These are phyloP conservation scores for Byssothecium circinans DNA, from an alignment of 2,329 filamentous ascomycete species.

Conservation along the genomic window DNA sequence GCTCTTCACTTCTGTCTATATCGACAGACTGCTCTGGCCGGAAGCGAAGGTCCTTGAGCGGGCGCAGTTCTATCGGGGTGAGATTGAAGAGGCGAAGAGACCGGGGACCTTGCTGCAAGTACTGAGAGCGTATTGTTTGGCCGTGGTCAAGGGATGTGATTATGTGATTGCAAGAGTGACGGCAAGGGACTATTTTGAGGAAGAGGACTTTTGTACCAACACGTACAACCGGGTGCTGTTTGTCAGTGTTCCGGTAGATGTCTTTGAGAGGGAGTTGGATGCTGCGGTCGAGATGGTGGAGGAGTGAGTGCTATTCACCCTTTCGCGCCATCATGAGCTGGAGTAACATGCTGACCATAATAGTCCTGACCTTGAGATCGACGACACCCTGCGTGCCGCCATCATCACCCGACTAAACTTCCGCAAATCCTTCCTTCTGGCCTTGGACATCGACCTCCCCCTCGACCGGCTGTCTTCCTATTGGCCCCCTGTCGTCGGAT, in stretches of 20 bases:
- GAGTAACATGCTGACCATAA: conserved; percentile 12
- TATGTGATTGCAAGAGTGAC: conserved; percentile 76
- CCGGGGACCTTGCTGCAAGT: conserved; percentile 51
- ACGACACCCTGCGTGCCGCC: conserved; percentile 52
- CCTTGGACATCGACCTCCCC: conserved; percentile 47
- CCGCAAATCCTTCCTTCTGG: conserved; percentile 63
- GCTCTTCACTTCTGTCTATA: conserved; percentile 86
- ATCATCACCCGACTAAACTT: conserved; percentile 68
- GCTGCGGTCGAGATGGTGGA: conserved; percentile 32
- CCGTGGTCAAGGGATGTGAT: conserved; percentile 78
- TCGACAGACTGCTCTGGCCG: conserved; percentile 79
- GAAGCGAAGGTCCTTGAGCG: conserved; percentile 65
- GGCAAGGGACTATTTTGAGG: conserved; percentile 91
- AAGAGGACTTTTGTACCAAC: conserved; percentile 95
- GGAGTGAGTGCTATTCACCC: conserved; percentile 25
- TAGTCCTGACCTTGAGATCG: conserved; percentile 32
- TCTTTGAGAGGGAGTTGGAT: conserved; percentile 38
- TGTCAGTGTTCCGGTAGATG: conserved; percentile 45
- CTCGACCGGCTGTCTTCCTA: conserved; percentile 27
- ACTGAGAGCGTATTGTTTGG: conserved; percentile 83
- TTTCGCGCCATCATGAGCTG: not conserved
- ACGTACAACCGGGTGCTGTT: conserved; percentile 82
- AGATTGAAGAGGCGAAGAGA: conserved; percentile 21
- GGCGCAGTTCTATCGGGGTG: conserved; percentile 59
- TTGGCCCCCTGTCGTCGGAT: conserved; percentile 43